Base-by-base conservation (phyloP, 2,329 filamentous ascomycete genomes). In the Alternaria alternata region DNA sequence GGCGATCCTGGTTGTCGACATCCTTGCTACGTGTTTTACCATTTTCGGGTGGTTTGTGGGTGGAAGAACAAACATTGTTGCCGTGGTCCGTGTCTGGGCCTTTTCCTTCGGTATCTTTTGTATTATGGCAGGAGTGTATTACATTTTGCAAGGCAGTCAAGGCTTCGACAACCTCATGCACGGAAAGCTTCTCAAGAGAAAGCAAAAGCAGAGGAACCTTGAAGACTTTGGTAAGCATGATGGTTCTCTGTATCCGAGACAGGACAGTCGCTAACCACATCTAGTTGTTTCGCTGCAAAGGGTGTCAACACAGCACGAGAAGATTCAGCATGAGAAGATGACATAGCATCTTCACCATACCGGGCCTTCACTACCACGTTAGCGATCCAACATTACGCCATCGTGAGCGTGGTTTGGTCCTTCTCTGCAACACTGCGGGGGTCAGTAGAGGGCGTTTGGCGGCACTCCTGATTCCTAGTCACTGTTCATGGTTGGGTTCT, bases 111-210 rank as follows among this genome's bases (percentile, higher is more conserved):
- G 93, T 78, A 85, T 96, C 75, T 95, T 96, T 85, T 93, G 89
- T 78, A 86, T 93, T 75, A 88, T 94, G 86, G 91, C 89, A 74
- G 88, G 87, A 78, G 80, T 90, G 18, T 92, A 92, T 82, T 94
- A 93, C 83, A 86, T 95, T 74, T 68, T 96, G 75, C 89, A 94
- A 79, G 91, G 91, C 78, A 93, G 89, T 74, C 81, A 86, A 63
- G 89, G 90, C 64, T 96, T 96, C 80, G 91, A 96, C 82, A 94
- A 95, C 83, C 85, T 96, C 66, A 95, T 96, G 91, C 92, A 96
- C 82, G 92, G 92, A 77, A 94, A 94, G 84, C 91, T 89, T 64
- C 88, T 88, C 68, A 93, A 93, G 86, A 89, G 89, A 80, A 90
- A 88, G 81, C 86, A 89, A 81, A 94, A 92, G 86, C 91, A 94